phyloP scores from a whole-genome alignment of 1,139 yeast species.

The Tardiomyces blankii region DNA sequence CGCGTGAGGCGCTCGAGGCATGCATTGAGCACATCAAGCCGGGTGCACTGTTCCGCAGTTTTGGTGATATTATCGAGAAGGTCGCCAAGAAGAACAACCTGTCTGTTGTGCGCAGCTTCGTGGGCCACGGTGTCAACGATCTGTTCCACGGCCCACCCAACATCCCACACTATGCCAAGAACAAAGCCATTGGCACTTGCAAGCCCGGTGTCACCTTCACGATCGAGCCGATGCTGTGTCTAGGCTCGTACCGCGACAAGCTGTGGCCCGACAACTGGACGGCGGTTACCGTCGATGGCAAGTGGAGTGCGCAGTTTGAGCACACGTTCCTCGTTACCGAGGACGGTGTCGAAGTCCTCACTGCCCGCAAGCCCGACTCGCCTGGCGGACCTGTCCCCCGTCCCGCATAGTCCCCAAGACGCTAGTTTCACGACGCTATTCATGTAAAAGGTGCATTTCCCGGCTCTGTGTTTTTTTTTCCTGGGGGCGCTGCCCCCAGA shows the following conservation, averaged over 20 bases:
- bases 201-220: slow-evolving; percentile 97
- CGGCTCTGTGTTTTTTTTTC: too few relatives aligned
- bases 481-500: too few relatives aligned
- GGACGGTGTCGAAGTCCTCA: slow-evolving; percentile 83
- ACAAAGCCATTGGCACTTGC: slow-evolving; percentile 88
- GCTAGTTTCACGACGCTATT: too few relatives aligned
- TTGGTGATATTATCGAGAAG: slow-evolving; percentile 83
- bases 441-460: too few relatives aligned
- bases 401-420: background rate
- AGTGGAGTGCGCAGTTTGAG: slow-evolving; percentile 83
- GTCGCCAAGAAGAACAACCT: slow-evolving; percentile 73
- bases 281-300: slow-evolving; percentile 79
- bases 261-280: slow-evolving; percentile 99
- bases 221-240: slow-evolving; percentile 93
- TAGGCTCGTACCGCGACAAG: slow-evolving; percentile 73
- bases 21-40: slow-evolving; percentile 87
- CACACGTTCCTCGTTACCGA: slow-evolving; percentile 90
- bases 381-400: slow-evolving; percentile 85
- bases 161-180: slow-evolving; percentile 85
- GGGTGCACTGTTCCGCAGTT: slow-evolving; percentile 75
- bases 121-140: slow-evolving; percentile 89
- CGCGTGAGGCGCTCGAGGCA: slow-evolving; percentile 76
- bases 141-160: slow-evolving; percentile 90
- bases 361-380: slow-evolving; percentile 64
- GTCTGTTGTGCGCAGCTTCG: slow-evolving; percentile 80